Conservation (phyloP, 306 rosid genomes). For the Cercis canadensis region DNA sequence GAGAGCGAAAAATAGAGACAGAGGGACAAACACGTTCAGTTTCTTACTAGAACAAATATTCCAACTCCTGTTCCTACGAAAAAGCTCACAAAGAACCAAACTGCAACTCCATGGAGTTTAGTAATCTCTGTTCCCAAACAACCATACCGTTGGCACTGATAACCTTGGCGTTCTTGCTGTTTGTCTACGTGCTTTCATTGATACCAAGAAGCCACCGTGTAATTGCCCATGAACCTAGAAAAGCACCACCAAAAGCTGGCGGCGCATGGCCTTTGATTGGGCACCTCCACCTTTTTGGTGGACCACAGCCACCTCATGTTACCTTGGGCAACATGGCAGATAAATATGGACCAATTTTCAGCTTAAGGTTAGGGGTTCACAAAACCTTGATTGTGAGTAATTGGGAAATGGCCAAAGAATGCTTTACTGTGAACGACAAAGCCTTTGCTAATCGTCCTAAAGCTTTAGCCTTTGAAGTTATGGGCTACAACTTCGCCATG, state of each 20-base stretch:
- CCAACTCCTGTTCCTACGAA: no score
- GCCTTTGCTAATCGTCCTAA: constrained; percentile 42
- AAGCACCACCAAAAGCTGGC: constrained; percentile 39
- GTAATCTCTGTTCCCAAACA: not conserved
- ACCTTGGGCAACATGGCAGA: no score
- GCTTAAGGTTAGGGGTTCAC: constrained; percentile 28
- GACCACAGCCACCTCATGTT: constrained; percentile 20
- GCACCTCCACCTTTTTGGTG: constrained; percentile 40
- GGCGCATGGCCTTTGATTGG: constrained; percentile 53
- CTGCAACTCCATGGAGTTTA: not conserved
- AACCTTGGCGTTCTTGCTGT: not conserved
- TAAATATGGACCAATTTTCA: constrained; percentile 43
- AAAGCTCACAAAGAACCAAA: not conserved
- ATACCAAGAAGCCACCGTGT: not conserved
- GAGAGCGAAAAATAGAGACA: no score
- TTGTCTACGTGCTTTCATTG: constrained; percentile 1
- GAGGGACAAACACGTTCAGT: no score
- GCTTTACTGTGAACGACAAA: constrained; percentile 26
- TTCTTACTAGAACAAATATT: no score
- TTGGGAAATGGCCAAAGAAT: constrained; percentile 43
- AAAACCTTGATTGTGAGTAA: constrained; percentile 28
- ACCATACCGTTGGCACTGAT: not conserved
- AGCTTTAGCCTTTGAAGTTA: constrained; percentile 26
- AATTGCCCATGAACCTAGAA: not conserved
- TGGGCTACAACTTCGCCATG: constrained; percentile 41